These are phyloP conservation scores for Hirsutella thompsonii DNA, from an alignment of 2,329 filamentous ascomycete species.

Conservation along the genomic window DNA sequence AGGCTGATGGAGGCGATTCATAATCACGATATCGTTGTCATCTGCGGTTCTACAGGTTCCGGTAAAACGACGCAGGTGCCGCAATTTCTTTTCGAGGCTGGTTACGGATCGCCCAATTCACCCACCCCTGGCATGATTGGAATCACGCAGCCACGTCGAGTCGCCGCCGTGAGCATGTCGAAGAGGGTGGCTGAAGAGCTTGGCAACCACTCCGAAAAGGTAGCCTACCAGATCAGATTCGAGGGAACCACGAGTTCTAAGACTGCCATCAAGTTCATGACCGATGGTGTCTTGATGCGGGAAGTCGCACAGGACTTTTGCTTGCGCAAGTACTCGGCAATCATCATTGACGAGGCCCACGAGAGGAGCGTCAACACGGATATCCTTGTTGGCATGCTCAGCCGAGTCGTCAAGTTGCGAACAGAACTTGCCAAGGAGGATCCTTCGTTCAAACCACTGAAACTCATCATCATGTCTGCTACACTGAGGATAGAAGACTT, in stretches of 20 bases:
- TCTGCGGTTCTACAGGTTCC: constrained; percentile 91
- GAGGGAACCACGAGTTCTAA: constrained; percentile 69
- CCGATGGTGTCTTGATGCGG: constrained; percentile 85
- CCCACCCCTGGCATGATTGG: constrained; percentile 87
- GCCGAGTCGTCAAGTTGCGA: constrained; percentile 76
- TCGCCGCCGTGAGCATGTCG: constrained; percentile 94
- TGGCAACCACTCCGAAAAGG: constrained; percentile 59
- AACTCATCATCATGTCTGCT: constrained; percentile 96
- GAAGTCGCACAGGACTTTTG: constrained; percentile 86
- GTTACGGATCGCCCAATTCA: constrained; percentile 68
- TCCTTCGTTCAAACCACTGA: constrained; percentile 60
- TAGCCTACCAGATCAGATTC: constrained; percentile 92
- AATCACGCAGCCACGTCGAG: constrained; percentile 85
- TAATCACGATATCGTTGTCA: constrained; percentile 77
- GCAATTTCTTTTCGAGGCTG: constrained; percentile 89
- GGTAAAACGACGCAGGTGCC: constrained; percentile 97
- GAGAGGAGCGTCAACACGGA: constrained; percentile 97
- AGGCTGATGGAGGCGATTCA: constrained; percentile 97
- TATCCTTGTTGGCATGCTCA: constrained; percentile 94
- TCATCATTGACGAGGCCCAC: constrained; percentile 94
- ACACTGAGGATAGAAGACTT: constrained; percentile 87
- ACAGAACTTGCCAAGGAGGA: constrained; percentile 63
- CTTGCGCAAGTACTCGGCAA: constrained; percentile 78
- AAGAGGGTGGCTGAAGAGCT: constrained; percentile 82
- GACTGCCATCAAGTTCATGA: constrained; percentile 97